Evolutionary conservation across 768 basidiomycete species (phyloP), one percentile per base, ranked within the genome.

Genomic region (Phaffia tasmanica): DNA sequence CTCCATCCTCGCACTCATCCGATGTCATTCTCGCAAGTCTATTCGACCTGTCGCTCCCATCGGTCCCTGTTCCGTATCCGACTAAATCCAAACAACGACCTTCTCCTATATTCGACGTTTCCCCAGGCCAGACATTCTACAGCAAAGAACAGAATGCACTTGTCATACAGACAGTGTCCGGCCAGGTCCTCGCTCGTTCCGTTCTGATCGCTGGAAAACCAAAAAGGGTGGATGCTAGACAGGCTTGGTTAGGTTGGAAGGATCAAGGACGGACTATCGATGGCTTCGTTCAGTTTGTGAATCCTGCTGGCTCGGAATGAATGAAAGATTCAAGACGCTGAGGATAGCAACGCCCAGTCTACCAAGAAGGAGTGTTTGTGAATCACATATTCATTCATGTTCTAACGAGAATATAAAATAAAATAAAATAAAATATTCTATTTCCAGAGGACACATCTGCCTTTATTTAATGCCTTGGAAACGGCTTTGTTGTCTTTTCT

Each of bases 401-500:
- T 42, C 35, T 42, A 11, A 42, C 35, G 11, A 11, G 11, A 42
- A 11, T 5, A 42, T 11, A 11, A n/a, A n/a, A n/a, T n/a, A n/a
- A n/a, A n/a, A n/a, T n/a, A n/a, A n/a, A n/a, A n/a, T n/a, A n/a
- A n/a, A n/a, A n/a, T n/a, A 11, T 42, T 11, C 11, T 42, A 42
- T 42, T 42, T 42, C 35, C 35, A 42, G 11, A 42, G 35, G 35
- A 42, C 35, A 42, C 35, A 42, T 42, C 35, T 11, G 35, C 35
- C 35, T 11, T 42, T 42, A 11, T 42, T 4, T 42, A 42, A 42
- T 11, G 35, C 35, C 35, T 42, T 42, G 4, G 35, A 5, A 11
- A 42, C 35, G 4, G 35, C 35, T 42, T 42, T 42, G 35, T 42
- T 42, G 11, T 42, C 35, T 42, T 42, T 42, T 32, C 71, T 73